These are phyloP conservation scores for Colletotrichum eleusines DNA, from an alignment of 2,329 filamentous ascomycete genomes.

Conservation along the genomic window DNA sequence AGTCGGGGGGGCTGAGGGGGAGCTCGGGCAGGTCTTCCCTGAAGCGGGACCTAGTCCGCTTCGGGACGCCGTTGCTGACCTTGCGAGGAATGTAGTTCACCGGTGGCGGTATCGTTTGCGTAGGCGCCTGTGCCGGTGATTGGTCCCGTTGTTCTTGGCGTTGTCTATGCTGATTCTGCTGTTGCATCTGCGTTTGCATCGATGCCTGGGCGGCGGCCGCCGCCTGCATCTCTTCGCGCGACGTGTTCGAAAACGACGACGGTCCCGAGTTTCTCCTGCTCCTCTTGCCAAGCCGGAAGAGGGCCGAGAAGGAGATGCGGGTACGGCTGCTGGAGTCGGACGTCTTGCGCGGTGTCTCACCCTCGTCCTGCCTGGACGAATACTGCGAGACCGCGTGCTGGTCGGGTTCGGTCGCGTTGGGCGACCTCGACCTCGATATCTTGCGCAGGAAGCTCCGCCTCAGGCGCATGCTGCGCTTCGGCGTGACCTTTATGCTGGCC, in stretches of 20 bases:
- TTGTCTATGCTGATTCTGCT: slow-evolving; percentile 49
- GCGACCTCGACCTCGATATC: slow-evolving; percentile 64
- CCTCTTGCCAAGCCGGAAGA: slow-evolving; percentile 79
- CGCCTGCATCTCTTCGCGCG: slow-evolving; percentile 82
- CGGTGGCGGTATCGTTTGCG: slow-evolving; percentile 61
- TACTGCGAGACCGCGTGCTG: slow-evolving; percentile 52
- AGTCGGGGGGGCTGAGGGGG: slow-evolving; percentile 86
- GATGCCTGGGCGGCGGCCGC: slow-evolving; percentile 44
- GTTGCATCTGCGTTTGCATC: slow-evolving; percentile 47
- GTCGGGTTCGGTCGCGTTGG: slow-evolving; percentile 56
- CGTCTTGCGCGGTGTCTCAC: slow-evolving; percentile 63
- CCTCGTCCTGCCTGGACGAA: slow-evolving; percentile 58
- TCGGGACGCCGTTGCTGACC: slow-evolving; percentile 66
- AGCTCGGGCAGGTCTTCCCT: slow-evolving; percentile 91
- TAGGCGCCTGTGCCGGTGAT: slow-evolving; percentile 48
- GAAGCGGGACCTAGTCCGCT: slow-evolving; percentile 90
- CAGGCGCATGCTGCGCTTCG: slow-evolving; percentile 49
- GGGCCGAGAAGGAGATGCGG: slow-evolving; percentile 73
- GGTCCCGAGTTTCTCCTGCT: slow-evolving; percentile 68
- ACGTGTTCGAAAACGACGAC: slow-evolving; percentile 92
- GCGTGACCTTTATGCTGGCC: slow-evolving; percentile 39
- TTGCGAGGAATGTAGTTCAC: slow-evolving; percentile 53
- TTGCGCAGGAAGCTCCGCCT: slow-evolving; percentile 57
- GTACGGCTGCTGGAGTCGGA: slow-evolving; percentile 66
- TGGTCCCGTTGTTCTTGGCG: background rate